phyloP scores from a whole-genome alignment of 2,329 filamentous ascomycete genomes.

The Lachnellula arida region DNA sequence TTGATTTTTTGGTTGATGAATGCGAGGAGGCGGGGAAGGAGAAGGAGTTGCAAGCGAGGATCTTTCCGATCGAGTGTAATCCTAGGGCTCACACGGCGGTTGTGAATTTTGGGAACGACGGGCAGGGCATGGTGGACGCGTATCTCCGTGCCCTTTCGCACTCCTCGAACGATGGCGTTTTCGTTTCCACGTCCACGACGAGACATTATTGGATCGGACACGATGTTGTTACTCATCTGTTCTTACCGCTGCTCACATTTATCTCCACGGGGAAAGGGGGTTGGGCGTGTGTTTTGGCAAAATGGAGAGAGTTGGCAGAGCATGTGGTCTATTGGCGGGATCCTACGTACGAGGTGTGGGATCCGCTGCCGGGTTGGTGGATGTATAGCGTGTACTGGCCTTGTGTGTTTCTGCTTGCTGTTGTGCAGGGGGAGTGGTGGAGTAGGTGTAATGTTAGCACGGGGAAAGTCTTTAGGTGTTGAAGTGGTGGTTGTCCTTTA shows the following conservation, averaged over 20 bases:
- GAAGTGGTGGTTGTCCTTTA: no score
- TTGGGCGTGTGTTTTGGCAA: conserved; percentile 18
- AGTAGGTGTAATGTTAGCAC: conserved; percentile 65
- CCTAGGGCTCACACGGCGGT: conserved; percentile 65
- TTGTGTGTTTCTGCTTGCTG: conserved; percentile 42
- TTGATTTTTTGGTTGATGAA: conserved; percentile 59
- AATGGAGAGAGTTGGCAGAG: conserved; percentile 29
- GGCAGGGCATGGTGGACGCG: conserved; percentile 39
- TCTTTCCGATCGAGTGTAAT: conserved; percentile 67
- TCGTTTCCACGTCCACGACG: conserved; percentile 16
- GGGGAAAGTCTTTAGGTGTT: conserved; percentile 47
- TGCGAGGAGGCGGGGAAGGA: conserved; percentile 30
- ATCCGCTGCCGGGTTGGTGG: conserved; percentile 54
- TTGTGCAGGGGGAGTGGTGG: conserved; percentile 49
- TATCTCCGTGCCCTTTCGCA: conserved; percentile 47
- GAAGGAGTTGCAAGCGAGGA: conserved; percentile 33
- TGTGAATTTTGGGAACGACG: conserved; percentile 49
- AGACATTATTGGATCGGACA: conserved; percentile 64
- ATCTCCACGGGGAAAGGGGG: conserved; percentile 23
- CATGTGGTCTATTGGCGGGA: conserved; percentile 50
- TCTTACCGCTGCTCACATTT: conserved; percentile 41
- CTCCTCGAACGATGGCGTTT: not conserved
- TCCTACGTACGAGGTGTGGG: conserved; percentile 47
- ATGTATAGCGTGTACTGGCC: conserved; percentile 55
- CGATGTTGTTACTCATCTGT: conserved; percentile 51